These are phyloP conservation scores for Fomitopsis schrenkii DNA, from an alignment of 1,284 basidiomycete genomes.

Conservation along the genomic window DNA sequence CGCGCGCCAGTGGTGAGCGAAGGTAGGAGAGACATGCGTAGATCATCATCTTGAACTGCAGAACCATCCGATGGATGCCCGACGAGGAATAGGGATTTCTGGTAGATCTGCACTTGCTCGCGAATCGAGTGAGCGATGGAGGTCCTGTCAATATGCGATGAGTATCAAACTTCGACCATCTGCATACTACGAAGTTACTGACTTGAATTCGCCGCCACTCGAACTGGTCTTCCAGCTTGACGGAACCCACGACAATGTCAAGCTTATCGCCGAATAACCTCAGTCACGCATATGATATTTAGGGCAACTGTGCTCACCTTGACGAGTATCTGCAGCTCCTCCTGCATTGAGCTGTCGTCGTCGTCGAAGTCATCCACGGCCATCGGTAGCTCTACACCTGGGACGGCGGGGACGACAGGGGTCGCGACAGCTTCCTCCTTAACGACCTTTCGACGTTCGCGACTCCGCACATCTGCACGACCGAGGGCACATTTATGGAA, in stretches of 20 bases:
- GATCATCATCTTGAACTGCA: constrained; percentile 85
- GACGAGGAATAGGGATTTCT: constrained; percentile 89
- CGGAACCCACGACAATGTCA: constrained; percentile 92
- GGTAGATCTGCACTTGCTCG: constrained; percentile 91
- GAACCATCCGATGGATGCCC: constrained; percentile 85
- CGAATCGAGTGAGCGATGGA: constrained; percentile 95
- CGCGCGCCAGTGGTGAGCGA: constrained; percentile 69
- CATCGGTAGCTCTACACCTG: constrained; percentile 18
- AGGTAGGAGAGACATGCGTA: constrained; percentile 87
- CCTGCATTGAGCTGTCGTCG: constrained; percentile 55
- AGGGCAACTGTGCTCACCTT: constrained; percentile 46
- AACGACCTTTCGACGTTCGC: constrained; percentile 33
- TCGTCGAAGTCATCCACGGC: constrained; percentile 33
- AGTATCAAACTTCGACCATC: neutral
- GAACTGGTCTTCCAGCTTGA: constrained; percentile 95
- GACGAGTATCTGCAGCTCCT: constrained; percentile 89
- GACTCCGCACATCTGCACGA: constrained; percentile 22
- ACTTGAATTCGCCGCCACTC: constrained; percentile 99
- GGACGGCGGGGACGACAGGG: neutral
- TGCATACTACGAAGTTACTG: constrained; percentile 25
- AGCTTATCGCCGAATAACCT: constrained; percentile 47
- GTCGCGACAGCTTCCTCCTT: constrained; percentile 23
- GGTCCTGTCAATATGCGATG: constrained; percentile 51
- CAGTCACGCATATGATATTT: constrained; percentile 8
- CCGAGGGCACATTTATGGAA: constrained; percentile 23